These are phyloP conservation scores for Leccinum sublutescens DNA, from an alignment of 768 basidiomycete species.

Conservation along the genomic window DNA sequence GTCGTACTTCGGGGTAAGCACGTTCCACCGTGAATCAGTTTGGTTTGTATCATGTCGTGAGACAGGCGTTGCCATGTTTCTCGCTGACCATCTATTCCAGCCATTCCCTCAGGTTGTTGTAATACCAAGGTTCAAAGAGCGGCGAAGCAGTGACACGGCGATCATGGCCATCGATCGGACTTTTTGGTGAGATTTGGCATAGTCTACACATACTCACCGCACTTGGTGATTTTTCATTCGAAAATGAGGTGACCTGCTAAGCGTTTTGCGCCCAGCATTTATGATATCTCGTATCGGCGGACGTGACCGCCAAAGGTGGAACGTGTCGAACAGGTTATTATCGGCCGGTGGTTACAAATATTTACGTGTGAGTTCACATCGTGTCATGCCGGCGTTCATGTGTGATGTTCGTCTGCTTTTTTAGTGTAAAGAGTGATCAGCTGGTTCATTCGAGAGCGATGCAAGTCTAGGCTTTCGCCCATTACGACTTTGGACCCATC, in stretches of 20 bases:
- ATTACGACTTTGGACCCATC: not conserved
- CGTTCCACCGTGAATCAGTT: not conserved
- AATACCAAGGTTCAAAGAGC: slow-evolving; percentile 13
- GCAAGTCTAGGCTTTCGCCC: not conserved
- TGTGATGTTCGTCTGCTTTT: slow-evolving; percentile 1
- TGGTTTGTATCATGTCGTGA: not conserved
- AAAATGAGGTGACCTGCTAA: slow-evolving; percentile 12
- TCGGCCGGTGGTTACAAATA: slow-evolving; percentile 5
- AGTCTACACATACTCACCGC: slow-evolving; percentile 9
- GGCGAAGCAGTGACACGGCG: slow-evolving; percentile 17
- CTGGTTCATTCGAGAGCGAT: not conserved
- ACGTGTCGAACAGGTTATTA: slow-evolving; percentile 6
- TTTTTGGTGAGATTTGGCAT: slow-evolving; percentile 15
- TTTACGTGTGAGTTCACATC: slow-evolving; percentile 11
- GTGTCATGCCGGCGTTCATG: not conserved
- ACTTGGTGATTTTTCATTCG: slow-evolving; percentile 28
- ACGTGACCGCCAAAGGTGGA: slow-evolving; percentile 5
- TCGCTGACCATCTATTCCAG: not conserved
- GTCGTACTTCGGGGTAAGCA: not conserved
- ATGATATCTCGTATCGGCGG: slow-evolving; percentile 16
- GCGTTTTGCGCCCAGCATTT: slow-evolving; percentile 3
- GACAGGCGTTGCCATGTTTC: not conserved
- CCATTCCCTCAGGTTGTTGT: slow-evolving; percentile 8
- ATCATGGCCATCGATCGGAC: slow-evolving; percentile 23
- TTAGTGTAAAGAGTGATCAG: slow-evolving; percentile 10